Conservation (phyloP, 2,329 filamentous ascomycete genomes). For the Beauveria bassiana region DNA sequence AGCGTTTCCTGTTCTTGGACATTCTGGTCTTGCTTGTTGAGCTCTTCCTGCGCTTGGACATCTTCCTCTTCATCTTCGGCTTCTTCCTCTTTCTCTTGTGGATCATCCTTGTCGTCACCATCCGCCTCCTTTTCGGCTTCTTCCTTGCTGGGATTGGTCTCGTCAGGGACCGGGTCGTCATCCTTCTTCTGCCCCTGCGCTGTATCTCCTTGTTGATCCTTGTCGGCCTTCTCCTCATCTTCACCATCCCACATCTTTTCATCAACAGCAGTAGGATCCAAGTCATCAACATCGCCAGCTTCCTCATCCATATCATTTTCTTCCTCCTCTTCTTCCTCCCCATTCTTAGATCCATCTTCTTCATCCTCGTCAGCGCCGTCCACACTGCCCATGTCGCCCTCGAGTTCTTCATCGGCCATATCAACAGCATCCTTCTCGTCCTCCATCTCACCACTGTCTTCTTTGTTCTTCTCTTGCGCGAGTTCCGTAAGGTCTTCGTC, state of each 20-base stretch:
- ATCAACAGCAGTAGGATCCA: conserved; percentile 84
- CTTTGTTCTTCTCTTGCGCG: conserved; percentile 72
- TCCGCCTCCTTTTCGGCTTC: conserved; percentile 31
- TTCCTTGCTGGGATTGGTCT: conserved; percentile 48
- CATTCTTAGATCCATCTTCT: conserved; percentile 52
- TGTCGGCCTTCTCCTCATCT: conserved; percentile 65
- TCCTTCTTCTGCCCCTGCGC: conserved; percentile 61
- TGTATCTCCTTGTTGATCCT: conserved; percentile 70
- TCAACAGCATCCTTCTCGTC: conserved; percentile 82
- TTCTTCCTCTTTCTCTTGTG: conserved; percentile 37
- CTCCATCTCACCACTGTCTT: conserved; percentile 59
- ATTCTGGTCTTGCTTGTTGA: conserved; percentile 61
- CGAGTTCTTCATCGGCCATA: conserved; percentile 85
- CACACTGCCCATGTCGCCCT: conserved; percentile 67
- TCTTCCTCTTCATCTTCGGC: conserved; percentile 55
- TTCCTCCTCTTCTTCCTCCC: conserved; percentile 57
- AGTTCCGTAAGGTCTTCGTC: conserved; percentile 91
- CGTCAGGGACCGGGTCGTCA: conserved; percentile 51
- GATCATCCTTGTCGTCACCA: conserved; percentile 44
- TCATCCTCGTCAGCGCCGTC: conserved; percentile 57
- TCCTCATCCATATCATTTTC: conserved; percentile 82
- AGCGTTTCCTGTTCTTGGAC: conserved; percentile 74
- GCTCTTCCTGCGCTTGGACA: conserved; percentile 45
- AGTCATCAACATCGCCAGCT: conserved; percentile 80
- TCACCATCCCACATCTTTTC: conserved; percentile 99